phyloP scores from a whole-genome alignment of 345 rosid species.

The Lepidium africanum region DNA sequence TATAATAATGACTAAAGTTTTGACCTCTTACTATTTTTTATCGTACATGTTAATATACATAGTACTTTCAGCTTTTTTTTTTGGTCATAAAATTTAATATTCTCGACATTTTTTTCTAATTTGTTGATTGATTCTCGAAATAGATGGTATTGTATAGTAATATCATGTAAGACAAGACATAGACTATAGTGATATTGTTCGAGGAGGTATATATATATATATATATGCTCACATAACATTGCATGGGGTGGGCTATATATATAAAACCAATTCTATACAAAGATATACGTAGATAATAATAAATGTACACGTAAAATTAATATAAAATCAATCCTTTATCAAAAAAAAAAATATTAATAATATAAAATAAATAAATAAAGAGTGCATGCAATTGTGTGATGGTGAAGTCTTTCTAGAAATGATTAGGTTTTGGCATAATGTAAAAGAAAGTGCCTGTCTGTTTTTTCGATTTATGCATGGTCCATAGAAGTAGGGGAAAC shows the following conservation, averaged over 20 bases:
- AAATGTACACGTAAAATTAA: slow-evolving; percentile 11
- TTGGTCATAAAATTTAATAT: neutral
- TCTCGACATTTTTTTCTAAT: neutral
- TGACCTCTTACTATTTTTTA: neutral
- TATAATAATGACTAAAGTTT: neutral
- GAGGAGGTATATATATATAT: too few species aligned
- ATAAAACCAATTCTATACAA: too few species aligned
- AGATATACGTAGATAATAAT: neutral
- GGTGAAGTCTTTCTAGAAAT: slow-evolving; percentile 35
- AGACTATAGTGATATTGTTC: slow-evolving; percentile 5
- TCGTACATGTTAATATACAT: neutral
- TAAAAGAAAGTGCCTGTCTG: slow-evolving; percentile 46
- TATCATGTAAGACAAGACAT: slow-evolving; percentile 4
- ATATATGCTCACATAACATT: neutral
- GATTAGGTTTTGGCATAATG: slow-evolving; percentile 48
- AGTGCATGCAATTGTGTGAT: slow-evolving; percentile 28
- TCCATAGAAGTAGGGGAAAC: slow-evolving; percentile 10
- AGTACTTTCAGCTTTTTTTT: slow-evolving; percentile 5
- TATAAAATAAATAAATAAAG: neutral
- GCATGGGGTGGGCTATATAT: slow-evolving; percentile 9
- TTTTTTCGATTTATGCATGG: slow-evolving; percentile 31
- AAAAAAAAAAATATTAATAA: too few species aligned
- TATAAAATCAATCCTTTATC: neutral
- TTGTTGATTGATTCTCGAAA: neutral
- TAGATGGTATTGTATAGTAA: slow-evolving; percentile 8